phyloP scores from a whole-genome alignment of 2,329 filamentous ascomycete species.

The Cordyceps tenuipes region DNA sequence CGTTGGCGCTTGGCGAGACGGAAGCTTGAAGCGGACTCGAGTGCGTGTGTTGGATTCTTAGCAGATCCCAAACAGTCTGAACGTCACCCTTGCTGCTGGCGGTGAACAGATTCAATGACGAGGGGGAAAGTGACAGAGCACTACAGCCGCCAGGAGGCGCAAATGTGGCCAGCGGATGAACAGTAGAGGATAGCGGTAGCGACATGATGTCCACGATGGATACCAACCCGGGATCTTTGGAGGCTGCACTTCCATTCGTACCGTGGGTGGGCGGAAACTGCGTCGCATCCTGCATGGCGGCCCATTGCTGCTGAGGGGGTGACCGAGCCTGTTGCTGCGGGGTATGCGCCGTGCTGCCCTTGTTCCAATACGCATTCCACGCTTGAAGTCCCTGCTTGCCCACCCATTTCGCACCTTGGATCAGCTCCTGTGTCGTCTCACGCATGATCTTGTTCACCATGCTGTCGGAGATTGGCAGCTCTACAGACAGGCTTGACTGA shows the following conservation, averaged over 20 bases:
- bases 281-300: constrained; percentile 32
- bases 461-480: constrained; percentile 63
- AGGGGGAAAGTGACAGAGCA: constrained; percentile 70
- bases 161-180: constrained; percentile 63
- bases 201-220: constrained; percentile 65
- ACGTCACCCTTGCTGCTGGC: constrained; percentile 78
- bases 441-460: constrained; percentile 70
- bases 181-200: constrained; percentile 42
- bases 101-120: constrained; percentile 65
- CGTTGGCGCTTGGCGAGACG: constrained; percentile 33
- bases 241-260: constrained; percentile 44
- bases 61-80: constrained; percentile 73
- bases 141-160: constrained; percentile 66
- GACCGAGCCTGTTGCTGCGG: constrained; percentile 38
- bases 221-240: constrained; percentile 63
- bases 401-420: constrained; percentile 67
- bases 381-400: constrained; percentile 69
- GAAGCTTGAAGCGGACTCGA: constrained; percentile 49
- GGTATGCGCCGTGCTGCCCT: constrained; percentile 33
- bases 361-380: constrained; percentile 76
- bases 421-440: constrained; percentile 69
- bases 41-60: constrained; percentile 55
- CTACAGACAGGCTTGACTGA: constrained; percentile 56
- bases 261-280: constrained; percentile 73
- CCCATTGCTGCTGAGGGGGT: constrained; percentile 41